Evolutionary conservation across 179 eudicot genomes (phyloP).

Genomic region (Beta lomatogona): DNA sequence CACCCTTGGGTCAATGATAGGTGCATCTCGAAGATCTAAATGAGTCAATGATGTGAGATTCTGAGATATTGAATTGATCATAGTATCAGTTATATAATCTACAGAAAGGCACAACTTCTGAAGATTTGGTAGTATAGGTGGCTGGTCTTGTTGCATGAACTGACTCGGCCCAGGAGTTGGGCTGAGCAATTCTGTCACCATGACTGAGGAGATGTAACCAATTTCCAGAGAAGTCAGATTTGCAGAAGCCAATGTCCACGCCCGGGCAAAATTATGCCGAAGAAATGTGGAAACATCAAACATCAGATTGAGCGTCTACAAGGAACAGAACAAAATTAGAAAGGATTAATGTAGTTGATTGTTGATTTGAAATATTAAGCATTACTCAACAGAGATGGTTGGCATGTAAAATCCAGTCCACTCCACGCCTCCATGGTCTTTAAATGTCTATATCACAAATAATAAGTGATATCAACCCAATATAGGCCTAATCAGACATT

Average conservation of each 20-base stretch:
- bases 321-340: conserved; percentile 23
- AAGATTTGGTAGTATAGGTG: conserved; percentile 57
- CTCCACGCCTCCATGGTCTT: too few species aligned
- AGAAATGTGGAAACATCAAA: conserved; percentile 81
- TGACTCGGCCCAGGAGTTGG: conserved; percentile 53
- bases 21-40: conserved; percentile 95
- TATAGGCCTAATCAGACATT: neutral
- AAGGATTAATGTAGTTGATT: neutral
- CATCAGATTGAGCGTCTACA: conserved; percentile 82
- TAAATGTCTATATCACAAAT: neutral
- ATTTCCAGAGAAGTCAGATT: conserved; percentile 78
- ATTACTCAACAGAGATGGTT: too few species aligned
- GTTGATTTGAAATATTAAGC: neutral
- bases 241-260: conserved; percentile 77
- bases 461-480: neutral
- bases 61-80: conserved; percentile 71
- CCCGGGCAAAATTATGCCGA: conserved; percentile 72
- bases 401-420: neutral
- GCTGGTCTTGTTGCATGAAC: conserved; percentile 38
- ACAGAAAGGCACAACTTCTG: conserved; percentile 82
- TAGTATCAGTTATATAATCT: conserved; percentile 88
- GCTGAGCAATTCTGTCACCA: conserved; percentile 79
- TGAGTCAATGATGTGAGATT: conserved; percentile 65
- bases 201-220: conserved; percentile 72
- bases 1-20: conserved; percentile 74